Percentiles rank a stretch among this genome's conserved stretches.
Evolutionary conservation across 2,329 filamentous ascomycete genomes (phyloP).

Genomic region (Xylariaceae sp.): DNA sequence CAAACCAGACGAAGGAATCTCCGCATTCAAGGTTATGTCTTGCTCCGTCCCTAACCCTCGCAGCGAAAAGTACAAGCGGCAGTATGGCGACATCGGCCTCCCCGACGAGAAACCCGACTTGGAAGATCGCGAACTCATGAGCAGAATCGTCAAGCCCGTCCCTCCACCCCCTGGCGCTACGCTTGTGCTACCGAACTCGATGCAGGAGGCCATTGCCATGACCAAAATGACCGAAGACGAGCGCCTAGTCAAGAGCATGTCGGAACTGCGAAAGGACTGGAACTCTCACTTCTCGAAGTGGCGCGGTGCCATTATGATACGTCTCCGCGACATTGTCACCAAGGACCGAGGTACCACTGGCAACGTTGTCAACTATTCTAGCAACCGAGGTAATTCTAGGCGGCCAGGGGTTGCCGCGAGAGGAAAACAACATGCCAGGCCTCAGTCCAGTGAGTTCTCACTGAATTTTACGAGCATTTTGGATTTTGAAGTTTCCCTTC

Average conservation of each 20-base stretch:
- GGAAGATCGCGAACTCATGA: constrained; percentile 14
- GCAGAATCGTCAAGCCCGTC: constrained; percentile 13
- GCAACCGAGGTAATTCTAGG: constrained; percentile 30
- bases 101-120: constrained; percentile 15
- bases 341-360: constrained; percentile 33
- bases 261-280: constrained; percentile 65
- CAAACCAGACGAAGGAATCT: constrained; percentile 19
- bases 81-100: constrained; percentile 22
- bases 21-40: constrained; percentile 23
- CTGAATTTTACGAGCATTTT: constrained; percentile 1
- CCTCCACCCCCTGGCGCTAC: constrained; percentile 2
- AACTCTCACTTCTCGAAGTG: constrained; percentile 75
- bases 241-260: constrained; percentile 32
- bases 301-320: constrained; percentile 65
- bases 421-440: constrained; percentile 23
- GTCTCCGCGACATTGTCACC: constrained; percentile 65
- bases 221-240: constrained; percentile 35
- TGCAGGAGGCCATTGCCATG: constrained; percentile 25
- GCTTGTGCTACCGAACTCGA: constrained; percentile 25
- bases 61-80: constrained; percentile 24
- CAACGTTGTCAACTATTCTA: constrained; percentile 18
- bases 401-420: constrained; percentile 30
- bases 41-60: constrained; percentile 31
- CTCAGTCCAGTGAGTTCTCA: constrained; percentile 33
- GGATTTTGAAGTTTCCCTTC: not conserved